Conservation (phyloP, 2,329 filamentous ascomycete genomes). For the Nectriaceae sp. region DNA sequence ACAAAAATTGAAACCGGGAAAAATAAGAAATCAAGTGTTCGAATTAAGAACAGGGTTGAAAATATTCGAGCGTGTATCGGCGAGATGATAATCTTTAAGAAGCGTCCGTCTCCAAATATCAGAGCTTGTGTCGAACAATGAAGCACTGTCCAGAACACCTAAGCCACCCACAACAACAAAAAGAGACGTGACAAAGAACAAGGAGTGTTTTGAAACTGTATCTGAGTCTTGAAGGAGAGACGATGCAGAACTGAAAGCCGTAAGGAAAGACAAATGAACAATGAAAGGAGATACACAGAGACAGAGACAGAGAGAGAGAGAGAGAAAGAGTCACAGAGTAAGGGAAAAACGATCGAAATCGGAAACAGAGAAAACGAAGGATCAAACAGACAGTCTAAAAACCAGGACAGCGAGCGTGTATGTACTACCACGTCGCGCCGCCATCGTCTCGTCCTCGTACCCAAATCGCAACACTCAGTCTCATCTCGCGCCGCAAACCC, state of each 20-base stretch:
- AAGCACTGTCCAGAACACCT: constrained; percentile 6
- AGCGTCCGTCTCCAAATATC: no score
- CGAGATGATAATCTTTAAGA: no score
- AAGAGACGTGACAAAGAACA: constrained; percentile 7
- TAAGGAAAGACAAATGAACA: constrained; percentile 15
- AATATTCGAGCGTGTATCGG: no score
- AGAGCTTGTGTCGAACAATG: constrained; percentile 3
- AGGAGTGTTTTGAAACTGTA: constrained; percentile 10
- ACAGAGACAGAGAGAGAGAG: constrained; percentile 8
- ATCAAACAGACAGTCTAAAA: constrained; percentile 8
- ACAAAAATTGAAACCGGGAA: no score
- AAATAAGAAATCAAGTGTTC: no score
- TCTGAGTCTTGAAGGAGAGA: constrained; percentile 15
- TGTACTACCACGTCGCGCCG: not conserved
- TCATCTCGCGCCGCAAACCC: constrained; percentile 27
- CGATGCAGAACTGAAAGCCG: constrained; percentile 10
- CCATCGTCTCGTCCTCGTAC: constrained; percentile 2
- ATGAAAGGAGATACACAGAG: constrained; percentile 14
- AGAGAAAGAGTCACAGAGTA: constrained; percentile 5
- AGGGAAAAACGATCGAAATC: constrained; percentile 12
- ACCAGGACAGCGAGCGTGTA: constrained; percentile 1
- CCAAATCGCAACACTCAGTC: constrained; percentile 21
- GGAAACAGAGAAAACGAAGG: constrained; percentile 16
- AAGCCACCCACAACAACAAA: constrained; percentile 9
- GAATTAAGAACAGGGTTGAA: no score